A percentile compares a stretch with the other conserved stretches of the same genome.
These are phyloP conservation scores for Usnea hakonensis DNA, from an alignment of 495 filamentous ascomycete species.

Conservation along the genomic window DNA sequence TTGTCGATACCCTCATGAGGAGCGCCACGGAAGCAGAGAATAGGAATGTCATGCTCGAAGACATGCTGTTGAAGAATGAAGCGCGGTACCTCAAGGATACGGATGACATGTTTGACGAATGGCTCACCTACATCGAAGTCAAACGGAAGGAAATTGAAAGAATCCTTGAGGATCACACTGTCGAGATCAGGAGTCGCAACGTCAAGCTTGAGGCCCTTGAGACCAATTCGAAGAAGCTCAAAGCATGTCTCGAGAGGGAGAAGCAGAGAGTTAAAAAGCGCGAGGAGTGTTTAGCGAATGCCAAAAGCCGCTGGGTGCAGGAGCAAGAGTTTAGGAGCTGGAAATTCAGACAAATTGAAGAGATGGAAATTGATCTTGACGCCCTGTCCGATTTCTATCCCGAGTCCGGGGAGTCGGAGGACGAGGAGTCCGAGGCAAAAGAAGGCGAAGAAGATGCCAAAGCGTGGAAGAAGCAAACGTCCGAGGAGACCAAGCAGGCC, in stretches of 20 bases:
- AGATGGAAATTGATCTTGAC: not conserved
- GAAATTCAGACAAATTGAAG: not conserved
- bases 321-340: not conserved
- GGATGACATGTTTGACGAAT: slow-evolving; percentile 1
- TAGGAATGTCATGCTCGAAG: not conserved
- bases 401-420: not conserved
- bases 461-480: not conserved
- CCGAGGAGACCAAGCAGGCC: not conserved
- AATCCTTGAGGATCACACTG: not conserved
- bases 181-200: not conserved
- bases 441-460: not conserved
- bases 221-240: not conserved
- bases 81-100: not conserved
- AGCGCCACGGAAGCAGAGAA: not conserved
- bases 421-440: not conserved
- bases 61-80: not conserved
- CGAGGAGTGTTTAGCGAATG: not conserved
- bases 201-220: not conserved
- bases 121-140: not conserved
- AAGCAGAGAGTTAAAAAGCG: not conserved
- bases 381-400: not conserved
- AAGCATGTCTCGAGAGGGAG: not conserved
- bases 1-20: not conserved
- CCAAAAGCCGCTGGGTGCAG: not conserved
- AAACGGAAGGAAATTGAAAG: not conserved